phyloP scores from a whole-genome alignment of 2,329 filamentous ascomycete genomes.

The Fusarium graminum region DNA sequence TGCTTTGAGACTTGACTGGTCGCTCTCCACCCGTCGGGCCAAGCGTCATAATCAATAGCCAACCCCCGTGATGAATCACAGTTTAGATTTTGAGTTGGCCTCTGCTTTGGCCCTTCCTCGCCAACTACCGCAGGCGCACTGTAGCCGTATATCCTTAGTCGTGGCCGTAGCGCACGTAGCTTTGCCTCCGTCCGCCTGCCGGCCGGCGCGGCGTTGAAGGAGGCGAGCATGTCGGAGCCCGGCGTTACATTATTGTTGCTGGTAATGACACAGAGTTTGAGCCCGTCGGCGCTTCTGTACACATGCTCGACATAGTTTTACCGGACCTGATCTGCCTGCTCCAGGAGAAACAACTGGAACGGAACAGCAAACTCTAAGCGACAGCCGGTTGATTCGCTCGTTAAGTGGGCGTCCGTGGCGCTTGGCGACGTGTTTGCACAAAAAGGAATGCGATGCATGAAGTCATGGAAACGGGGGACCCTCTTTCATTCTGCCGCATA shows the following conservation, averaged over 20 bases:
- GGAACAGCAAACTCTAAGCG: conserved; percentile 46
- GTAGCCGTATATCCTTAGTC: neutral
- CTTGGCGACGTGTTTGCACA: conserved; percentile 49
- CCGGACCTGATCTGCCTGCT: conserved; percentile 23
- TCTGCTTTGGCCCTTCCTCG: neutral
- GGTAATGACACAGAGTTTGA: conserved; percentile 41
- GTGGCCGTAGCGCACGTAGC: conserved; percentile 28
- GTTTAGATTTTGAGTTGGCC: conserved; percentile 23
- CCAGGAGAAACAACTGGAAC: conserved; percentile 43
- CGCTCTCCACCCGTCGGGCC: conserved; percentile 43
- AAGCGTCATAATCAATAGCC: conserved; percentile 45
- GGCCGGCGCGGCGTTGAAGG: conserved; percentile 30
- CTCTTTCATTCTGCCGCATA: conserved; percentile 31
- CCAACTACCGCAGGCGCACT: neutral
- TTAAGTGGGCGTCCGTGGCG: conserved; percentile 40
- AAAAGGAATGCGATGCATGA: conserved; percentile 56
- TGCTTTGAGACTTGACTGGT: conserved; percentile 36
- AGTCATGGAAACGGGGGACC: conserved; percentile 50
- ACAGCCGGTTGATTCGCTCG: conserved; percentile 41
- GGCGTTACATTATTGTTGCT: conserved; percentile 21
- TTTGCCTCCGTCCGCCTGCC: conserved; percentile 41
- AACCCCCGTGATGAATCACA: conserved; percentile 46
- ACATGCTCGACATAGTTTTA: conserved; percentile 33
- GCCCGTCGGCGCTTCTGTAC: conserved; percentile 26
- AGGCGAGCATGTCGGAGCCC: conserved; percentile 33